A percentile compares a stretch with the other conserved stretches of the same genome.
These are phyloP conservation scores for Cordyceps javanica DNA, from an alignment of 2,329 filamentous ascomycete genomes.

Conservation along the genomic window DNA sequence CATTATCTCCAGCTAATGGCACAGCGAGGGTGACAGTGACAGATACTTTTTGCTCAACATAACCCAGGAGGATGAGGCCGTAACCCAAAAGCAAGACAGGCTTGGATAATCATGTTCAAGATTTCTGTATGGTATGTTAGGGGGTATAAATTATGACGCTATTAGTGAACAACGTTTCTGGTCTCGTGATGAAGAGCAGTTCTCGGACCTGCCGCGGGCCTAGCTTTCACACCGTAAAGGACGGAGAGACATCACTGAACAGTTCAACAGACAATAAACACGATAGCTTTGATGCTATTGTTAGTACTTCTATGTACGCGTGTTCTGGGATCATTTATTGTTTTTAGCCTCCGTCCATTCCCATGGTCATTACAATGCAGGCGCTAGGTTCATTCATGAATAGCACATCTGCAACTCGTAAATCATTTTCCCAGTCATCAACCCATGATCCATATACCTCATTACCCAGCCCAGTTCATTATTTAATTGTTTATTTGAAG, in stretches of 20 bases:
- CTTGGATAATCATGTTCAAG: neutral
- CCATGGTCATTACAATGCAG: slow-evolving; percentile 5
- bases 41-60: no score
- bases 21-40: no score
- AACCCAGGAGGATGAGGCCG: no score
- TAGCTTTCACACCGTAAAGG: no score
- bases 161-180: neutral
- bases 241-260: neutral
- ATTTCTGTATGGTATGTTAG: neutral
- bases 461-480: slow-evolving; percentile 20
- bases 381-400: slow-evolving; percentile 4
- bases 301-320: neutral
- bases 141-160: neutral
- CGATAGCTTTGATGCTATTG: neutral
- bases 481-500: slow-evolving; percentile 72
- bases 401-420: slow-evolving; percentile 13
- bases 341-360: neutral
- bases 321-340: neutral
- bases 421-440: slow-evolving; percentile 16
- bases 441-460: slow-evolving; percentile 27
- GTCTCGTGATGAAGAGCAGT: no score
- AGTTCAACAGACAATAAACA: neutral
- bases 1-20: no score
- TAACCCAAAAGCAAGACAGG: neutral
- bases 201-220: no score